These are phyloP conservation scores for Beauveria caledonica DNA, from an alignment of 2,329 filamentous ascomycete species.

Conservation along the genomic window DNA sequence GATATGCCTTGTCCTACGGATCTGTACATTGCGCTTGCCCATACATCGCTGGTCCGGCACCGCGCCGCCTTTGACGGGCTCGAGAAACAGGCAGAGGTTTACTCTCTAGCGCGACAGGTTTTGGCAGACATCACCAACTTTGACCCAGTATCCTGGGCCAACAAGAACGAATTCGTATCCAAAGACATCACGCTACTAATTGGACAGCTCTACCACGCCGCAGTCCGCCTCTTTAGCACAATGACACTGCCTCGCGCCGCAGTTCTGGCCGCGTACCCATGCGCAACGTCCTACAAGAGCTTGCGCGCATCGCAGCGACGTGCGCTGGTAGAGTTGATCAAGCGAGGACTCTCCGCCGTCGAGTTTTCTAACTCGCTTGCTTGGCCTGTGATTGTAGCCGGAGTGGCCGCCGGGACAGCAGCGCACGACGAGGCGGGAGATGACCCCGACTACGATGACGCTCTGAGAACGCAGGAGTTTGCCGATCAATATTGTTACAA, in stretches of 20 bases:
- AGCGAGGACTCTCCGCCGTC: too few relatives aligned
- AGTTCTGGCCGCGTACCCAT: too few relatives aligned
- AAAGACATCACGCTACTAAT: neutral
- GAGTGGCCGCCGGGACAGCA: neutral
- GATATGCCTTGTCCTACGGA: too few relatives aligned
- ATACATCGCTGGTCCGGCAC: neutral
- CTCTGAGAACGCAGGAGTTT: neutral
- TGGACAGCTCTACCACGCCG: neutral
- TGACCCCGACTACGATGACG: neutral
- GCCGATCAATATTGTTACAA: too few relatives aligned
- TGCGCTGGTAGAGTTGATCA: too few relatives aligned
- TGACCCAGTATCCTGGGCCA: neutral
- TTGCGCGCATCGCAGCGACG: too few relatives aligned
- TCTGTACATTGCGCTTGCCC: neutral
- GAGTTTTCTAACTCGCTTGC: too few relatives aligned
- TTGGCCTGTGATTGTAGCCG: neutral
- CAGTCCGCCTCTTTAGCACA: too few relatives aligned
- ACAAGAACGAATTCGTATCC: neutral
- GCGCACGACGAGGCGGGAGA: neutral
- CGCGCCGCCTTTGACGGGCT: neutral
- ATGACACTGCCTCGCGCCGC: too few relatives aligned
- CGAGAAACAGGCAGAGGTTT: neutral
- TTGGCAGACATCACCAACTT: neutral
- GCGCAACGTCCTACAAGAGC: too few relatives aligned
- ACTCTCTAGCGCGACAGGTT: neutral